phyloP scores from a whole-genome alignment of 768 basidiomycete genomes.

The Pulveroboletus sp. region DNA sequence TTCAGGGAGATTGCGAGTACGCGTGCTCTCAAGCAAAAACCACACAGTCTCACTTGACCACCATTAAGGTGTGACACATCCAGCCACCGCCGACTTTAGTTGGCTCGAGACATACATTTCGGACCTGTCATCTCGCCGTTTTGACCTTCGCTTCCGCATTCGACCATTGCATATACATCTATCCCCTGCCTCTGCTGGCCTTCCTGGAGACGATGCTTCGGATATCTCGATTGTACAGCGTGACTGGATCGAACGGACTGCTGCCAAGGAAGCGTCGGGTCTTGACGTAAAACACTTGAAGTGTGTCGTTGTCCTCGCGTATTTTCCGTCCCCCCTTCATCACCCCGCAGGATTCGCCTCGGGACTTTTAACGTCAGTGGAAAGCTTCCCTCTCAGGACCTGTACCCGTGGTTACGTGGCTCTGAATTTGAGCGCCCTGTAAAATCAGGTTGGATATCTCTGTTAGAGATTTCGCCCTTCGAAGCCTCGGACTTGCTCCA shows the following conservation, averaged over 20 bases:
- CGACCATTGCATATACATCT: constrained; percentile 51
- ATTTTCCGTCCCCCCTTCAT: neutral
- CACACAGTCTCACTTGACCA: neutral
- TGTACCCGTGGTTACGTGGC: constrained; percentile 60
- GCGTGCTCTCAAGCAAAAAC: constrained; percentile 4
- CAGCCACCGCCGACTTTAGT: constrained; percentile 8
- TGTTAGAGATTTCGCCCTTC: constrained; percentile 37
- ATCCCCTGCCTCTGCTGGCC: constrained; percentile 59
- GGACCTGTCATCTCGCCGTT: constrained; percentile 3
- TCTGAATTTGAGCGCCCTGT: neutral
- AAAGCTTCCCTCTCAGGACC: constrained; percentile 65
- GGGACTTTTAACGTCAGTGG: constrained; percentile 89
- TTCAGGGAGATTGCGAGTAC: constrained; percentile 50
- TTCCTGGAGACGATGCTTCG: constrained; percentile 52
- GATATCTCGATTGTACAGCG: constrained; percentile 60
- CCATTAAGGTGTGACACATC: constrained; percentile 12
- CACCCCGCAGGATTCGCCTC: constrained; percentile 49
- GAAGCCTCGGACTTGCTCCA: constrained; percentile 22
- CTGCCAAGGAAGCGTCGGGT: constrained; percentile 31
- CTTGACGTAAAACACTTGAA: constrained; percentile 23
- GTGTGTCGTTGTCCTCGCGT: constrained; percentile 8
- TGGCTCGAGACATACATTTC: constrained; percentile 19
- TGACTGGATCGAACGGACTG: constrained; percentile 54
- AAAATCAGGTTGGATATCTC: constrained; percentile 30
- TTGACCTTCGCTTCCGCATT: constrained; percentile 51